Base-by-base conservation (phyloP, 1,284 basidiomycete species). In the Vanrija sp. region DNA sequence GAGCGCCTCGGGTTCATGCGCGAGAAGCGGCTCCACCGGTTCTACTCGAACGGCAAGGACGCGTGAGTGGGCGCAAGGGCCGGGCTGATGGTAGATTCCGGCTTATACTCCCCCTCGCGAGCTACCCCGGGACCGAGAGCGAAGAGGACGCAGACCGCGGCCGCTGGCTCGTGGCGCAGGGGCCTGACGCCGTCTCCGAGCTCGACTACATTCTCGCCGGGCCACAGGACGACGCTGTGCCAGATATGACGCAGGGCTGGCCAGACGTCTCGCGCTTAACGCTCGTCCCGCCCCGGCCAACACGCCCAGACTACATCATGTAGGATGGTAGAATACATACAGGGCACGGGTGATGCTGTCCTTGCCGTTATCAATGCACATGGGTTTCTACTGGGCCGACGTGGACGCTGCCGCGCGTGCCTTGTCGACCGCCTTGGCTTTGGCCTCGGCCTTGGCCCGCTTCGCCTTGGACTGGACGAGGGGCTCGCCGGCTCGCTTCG, bases 21-120 rank as follows among this genome's bases (percentile, higher is more conserved):
- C 44, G 95, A 98, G 78, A 98, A 98, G 73, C 83, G 95, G 2
- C 80, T 99, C 12, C 87, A 87, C 71, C 83, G 94, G 3, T 99
- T 98, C 77, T 98, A 99, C 71, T 83, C 98, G 64, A 98, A 98
- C 68, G 71, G 71, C 16, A 76, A 77, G 53, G 76, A 77, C 51
- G 76, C 75, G 74, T 76, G 53, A 63, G 75, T 71, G 3, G 2
- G 15, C n/a, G 36, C 2, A 19, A 2, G n/a, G 41, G 16, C 22
- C 38, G 25, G 44, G 35, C 39, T 56, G 43, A 51, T 15, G 38
- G 6, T 45, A 71, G 69, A 3, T 71, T 65, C 49, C 63, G 69
- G 5, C 64, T 71, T 8, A 64, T 72, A 22, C 57, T 69, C 1
- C 63, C 67, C 7, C 47, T 71, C 3, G 54, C 60, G 4, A 52